Percentiles rank a stretch among this genome's conserved stretches.
These are phyloP conservation scores for Xylaria sp. DNA, from an alignment of 2,329 filamentous ascomycete genomes.

Conservation along the genomic window DNA sequence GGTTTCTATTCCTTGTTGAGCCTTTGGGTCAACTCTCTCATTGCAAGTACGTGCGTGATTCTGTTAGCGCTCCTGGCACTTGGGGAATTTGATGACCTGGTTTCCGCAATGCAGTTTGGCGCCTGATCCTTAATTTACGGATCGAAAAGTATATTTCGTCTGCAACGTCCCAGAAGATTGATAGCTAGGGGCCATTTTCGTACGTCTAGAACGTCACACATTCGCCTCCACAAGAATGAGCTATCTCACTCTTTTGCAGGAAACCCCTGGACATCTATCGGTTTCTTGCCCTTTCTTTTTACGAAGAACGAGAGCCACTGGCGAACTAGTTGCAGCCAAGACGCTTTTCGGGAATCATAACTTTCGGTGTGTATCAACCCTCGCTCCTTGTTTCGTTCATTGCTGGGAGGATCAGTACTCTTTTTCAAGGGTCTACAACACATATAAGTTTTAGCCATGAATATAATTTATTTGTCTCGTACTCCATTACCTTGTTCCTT, in stretches of 20 bases:
- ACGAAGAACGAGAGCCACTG: slow-evolving; percentile 19
- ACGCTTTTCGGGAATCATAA: slow-evolving; percentile 32
- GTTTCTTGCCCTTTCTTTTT: slow-evolving; percentile 22
- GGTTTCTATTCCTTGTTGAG: slow-evolving; percentile 11
- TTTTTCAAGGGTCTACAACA: slow-evolving; percentile 5
- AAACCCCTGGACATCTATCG: slow-evolving; percentile 18
- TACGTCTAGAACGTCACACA: slow-evolving; percentile 35
- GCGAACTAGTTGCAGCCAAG: slow-evolving; percentile 18
- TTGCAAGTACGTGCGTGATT: slow-evolving; percentile 46
- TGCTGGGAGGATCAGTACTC: slow-evolving; percentile 18
- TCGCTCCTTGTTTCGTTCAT: slow-evolving; percentile 36
- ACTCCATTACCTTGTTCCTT: neutral
- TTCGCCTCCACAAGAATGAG: slow-evolving; percentile 33
- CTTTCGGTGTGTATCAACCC: slow-evolving; percentile 46
- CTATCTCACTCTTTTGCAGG: slow-evolving; percentile 39
- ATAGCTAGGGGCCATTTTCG: slow-evolving; percentile 26
- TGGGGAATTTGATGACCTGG: slow-evolving; percentile 45
- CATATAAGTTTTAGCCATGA: slow-evolving; percentile 21
- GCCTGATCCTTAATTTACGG: slow-evolving; percentile 11
- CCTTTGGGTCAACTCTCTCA: slow-evolving; percentile 10
- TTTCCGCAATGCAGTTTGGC: slow-evolving; percentile 42
- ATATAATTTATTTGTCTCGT: slow-evolving; percentile 13
- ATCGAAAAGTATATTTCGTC: slow-evolving; percentile 15
- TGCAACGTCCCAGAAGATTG: slow-evolving; percentile 3
- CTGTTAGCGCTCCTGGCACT: slow-evolving; percentile 43